Percentiles rank a stretch among this genome's conserved stretches.
Conservation (phyloP, 2,329 filamentous ascomycete species). For the Paraconiothyrium brasiliense region DNA sequence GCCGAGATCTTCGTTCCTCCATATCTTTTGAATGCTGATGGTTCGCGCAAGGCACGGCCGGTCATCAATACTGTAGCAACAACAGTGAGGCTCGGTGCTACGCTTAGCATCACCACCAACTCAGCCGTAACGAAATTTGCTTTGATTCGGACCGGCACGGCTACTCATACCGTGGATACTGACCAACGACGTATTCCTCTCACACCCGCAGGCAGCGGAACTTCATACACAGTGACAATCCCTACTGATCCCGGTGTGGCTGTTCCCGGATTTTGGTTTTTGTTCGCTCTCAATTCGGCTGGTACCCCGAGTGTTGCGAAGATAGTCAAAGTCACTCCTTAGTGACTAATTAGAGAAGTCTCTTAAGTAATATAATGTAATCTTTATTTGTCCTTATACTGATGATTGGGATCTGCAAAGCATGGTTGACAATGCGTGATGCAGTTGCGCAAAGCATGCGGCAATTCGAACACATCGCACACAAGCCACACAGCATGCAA, state of each 20-base stretch:
- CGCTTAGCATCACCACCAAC: conserved; percentile 43
- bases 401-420: not conserved
- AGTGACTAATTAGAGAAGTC: not conserved
- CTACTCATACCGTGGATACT: conserved; percentile 66
- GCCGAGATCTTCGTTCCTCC: conserved; percentile 65
- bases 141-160: conserved; percentile 60
- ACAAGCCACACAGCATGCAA: conserved; percentile 3
- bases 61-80: conserved; percentile 49
- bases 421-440: not conserved
- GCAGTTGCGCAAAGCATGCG: conserved; percentile 3
- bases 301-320: conserved; percentile 60
- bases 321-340: conserved; percentile 48
- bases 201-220: conserved; percentile 39
- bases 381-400: not conserved
- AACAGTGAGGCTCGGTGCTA: conserved; percentile 41
- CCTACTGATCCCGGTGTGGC: conserved; percentile 61
- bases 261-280: conserved; percentile 64
- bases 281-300: conserved; percentile 60
- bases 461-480: conserved; percentile 15
- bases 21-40: conserved; percentile 62
- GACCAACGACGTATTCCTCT: conserved; percentile 66
- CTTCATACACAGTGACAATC: conserved; percentile 53
- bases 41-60: conserved; percentile 55
- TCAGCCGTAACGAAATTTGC: conserved; percentile 46
- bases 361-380: conserved; percentile 11